These are phyloP conservation scores for Candida insectalens DNA, from an alignment of 805 yeast genomes.

Conservation along the genomic window DNA sequence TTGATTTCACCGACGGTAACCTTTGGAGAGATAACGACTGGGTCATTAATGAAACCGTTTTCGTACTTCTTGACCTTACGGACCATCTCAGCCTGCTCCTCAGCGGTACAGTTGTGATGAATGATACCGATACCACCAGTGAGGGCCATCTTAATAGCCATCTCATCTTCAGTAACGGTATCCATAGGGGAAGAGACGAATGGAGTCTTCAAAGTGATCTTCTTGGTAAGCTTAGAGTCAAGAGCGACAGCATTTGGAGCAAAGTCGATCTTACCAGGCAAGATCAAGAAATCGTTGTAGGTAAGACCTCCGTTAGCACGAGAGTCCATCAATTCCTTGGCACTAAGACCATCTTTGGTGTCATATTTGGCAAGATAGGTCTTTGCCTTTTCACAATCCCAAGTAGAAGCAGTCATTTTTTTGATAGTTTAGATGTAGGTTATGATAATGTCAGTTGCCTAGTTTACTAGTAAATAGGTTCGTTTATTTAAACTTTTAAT, in stretches of 20 bases:
- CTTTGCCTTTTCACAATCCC: conserved; percentile 52
- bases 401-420: conserved; percentile 8
- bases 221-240: conserved; percentile 85
- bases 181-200: conserved; percentile 99
- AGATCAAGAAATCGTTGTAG: conserved; percentile 89
- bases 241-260: conserved; percentile 69
- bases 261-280: conserved; percentile 91
- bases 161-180: conserved; percentile 92
- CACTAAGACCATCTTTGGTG: conserved; percentile 77
- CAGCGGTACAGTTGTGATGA: conserved; percentile 94
- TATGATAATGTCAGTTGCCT: background rate
- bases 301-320: conserved; percentile 89
- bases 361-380: conserved; percentile 56
- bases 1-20: conserved; percentile 76
- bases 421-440: background rate
- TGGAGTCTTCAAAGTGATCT: conserved; percentile 85
- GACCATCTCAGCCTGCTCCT: conserved; percentile 98
- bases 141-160: conserved; percentile 98
- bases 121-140: conserved; percentile 98
- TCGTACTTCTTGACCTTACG: conserved; percentile 93
- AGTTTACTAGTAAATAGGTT: background rate
- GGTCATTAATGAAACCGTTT: conserved; percentile 95
- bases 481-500: background rate
- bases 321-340: conserved; percentile 82
- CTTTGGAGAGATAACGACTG: conserved; percentile 72